A percentile compares a stretch with the other conserved stretches of the same genome.
These are phyloP conservation scores for Gaeumannomyces tritici DNA, from an alignment of 2,329 filamentous ascomycete species.

Conservation along the genomic window DNA sequence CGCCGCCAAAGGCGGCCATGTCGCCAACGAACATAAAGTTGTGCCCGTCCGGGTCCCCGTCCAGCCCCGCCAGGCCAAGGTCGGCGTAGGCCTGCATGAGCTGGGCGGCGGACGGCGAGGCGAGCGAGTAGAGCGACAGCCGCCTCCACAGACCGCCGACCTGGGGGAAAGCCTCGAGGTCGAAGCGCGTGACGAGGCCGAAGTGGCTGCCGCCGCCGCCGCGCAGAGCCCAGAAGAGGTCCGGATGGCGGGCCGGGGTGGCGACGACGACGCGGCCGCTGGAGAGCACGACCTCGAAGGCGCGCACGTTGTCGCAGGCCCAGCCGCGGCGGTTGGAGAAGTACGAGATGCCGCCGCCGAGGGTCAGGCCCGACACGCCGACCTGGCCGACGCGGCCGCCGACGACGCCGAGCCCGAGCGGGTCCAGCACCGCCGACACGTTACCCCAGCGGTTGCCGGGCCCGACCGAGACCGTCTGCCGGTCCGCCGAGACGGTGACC, in stretches of 20 bases:
- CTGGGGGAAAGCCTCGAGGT: constrained; percentile 29
- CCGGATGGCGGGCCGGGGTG: constrained; percentile 27
- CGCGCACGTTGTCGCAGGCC: constrained; percentile 36
- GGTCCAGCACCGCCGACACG: constrained; percentile 27
- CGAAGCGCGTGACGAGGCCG: constrained; percentile 37
- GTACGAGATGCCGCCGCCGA: constrained; percentile 45
- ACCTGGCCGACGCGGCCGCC: constrained; percentile 35
- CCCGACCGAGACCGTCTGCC: constrained; percentile 29
- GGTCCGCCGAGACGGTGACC: constrained; percentile 22
- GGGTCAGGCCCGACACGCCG: constrained; percentile 37
- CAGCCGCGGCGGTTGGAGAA: constrained; percentile 41
- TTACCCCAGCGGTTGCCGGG: constrained; percentile 34
- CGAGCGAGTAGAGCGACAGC: constrained; percentile 32
- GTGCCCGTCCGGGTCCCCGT: neutral
- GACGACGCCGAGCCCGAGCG: constrained; percentile 30
- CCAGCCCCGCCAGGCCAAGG: neutral
- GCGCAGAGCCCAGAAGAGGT: constrained; percentile 42
- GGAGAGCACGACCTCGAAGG: constrained; percentile 42
- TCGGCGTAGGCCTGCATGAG: neutral
- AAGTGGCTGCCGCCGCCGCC: constrained; percentile 50
- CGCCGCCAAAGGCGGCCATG: neutral
- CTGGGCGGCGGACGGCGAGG: constrained; percentile 18
- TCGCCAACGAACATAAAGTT: neutral
- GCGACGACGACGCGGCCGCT: constrained; percentile 37
- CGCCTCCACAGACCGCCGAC: constrained; percentile 29